These are phyloP conservation scores for Hymenoscyphus fraxineus DNA, from an alignment of 2,329 filamentous ascomycete genomes.

Conservation along the genomic window DNA sequence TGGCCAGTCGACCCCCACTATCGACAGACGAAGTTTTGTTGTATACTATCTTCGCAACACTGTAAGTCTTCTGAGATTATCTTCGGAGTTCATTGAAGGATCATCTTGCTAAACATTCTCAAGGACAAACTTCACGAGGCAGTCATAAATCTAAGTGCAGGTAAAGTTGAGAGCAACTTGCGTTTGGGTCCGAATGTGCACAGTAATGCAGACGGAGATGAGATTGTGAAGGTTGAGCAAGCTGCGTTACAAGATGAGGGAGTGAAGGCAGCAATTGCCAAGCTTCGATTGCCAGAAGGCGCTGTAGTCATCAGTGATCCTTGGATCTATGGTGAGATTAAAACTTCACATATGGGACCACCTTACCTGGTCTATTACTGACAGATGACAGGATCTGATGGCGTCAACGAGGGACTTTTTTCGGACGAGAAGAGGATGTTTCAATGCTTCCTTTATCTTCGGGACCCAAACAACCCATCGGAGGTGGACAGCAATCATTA, in stretches of 20 bases:
- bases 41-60: slow-evolving; percentile 59
- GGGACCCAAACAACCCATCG: slow-evolving; percentile 54
- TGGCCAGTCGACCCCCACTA: slow-evolving; percentile 38
- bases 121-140: slow-evolving; percentile 62
- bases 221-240: slow-evolving; percentile 56
- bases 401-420: slow-evolving; percentile 44
- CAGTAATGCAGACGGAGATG: slow-evolving; percentile 55
- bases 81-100: neutral
- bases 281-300: slow-evolving; percentile 58
- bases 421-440: slow-evolving; percentile 46
- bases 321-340: slow-evolving; percentile 56
- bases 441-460: slow-evolving; percentile 65
- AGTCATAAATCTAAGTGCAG: slow-evolving; percentile 46
- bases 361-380: neutral
- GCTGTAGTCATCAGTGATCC: slow-evolving; percentile 57
- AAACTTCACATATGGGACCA: neutral
- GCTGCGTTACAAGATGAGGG: slow-evolving; percentile 50
- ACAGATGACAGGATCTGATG: slow-evolving; percentile 44
- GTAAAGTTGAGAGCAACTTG: slow-evolving; percentile 52
- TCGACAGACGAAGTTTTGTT: slow-evolving; percentile 50
- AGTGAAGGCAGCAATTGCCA: slow-evolving; percentile 58
- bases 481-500: slow-evolving; percentile 67
- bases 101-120: neutral
- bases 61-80: slow-evolving; percentile 38
- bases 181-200: slow-evolving; percentile 57